Conservation (phyloP, 495 filamentous ascomycete species). For the Penicillium odoratum region DNA sequence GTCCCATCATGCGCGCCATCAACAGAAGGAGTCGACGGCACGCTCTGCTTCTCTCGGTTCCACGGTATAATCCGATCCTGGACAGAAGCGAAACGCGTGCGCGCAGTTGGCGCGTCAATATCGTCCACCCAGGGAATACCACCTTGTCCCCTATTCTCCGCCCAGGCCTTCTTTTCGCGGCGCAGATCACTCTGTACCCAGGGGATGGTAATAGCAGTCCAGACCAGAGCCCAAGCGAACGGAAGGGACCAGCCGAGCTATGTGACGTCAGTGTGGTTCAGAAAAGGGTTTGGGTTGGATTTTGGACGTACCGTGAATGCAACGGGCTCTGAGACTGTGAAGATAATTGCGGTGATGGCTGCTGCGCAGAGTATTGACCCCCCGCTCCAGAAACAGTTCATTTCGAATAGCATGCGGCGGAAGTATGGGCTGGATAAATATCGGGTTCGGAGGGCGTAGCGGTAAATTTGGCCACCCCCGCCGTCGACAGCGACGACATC, state of each 20-base stretch:
- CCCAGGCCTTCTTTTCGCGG: slow-evolving; percentile 64
- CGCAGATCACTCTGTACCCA: slow-evolving; percentile 66
- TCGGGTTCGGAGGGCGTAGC: slow-evolving; percentile 61
- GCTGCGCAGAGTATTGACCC: slow-evolving; percentile 56
- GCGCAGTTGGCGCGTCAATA: slow-evolving; percentile 36
- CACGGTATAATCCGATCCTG: slow-evolving; percentile 37
- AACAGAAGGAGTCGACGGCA: slow-evolving; percentile 24
- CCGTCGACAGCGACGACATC: slow-evolving; percentile 81
- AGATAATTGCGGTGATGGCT: slow-evolving; percentile 60
- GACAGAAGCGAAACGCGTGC: slow-evolving; percentile 44
- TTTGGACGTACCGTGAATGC: slow-evolving; percentile 66
- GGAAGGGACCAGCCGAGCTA: slow-evolving; percentile 67
- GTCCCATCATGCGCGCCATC: slow-evolving; percentile 6
- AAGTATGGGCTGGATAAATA: slow-evolving; percentile 73
- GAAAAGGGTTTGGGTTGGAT: background rate
- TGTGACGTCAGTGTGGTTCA: slow-evolving; percentile 16
- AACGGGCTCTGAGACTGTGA: slow-evolving; percentile 59
- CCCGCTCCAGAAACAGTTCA: slow-evolving; percentile 78
- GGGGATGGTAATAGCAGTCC: slow-evolving; percentile 64
- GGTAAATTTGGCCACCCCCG: slow-evolving; percentile 65
- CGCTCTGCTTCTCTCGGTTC: slow-evolving; percentile 34
- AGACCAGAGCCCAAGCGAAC: slow-evolving; percentile 65
- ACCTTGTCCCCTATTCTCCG: slow-evolving; percentile 37
- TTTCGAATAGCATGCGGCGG: slow-evolving; percentile 65
- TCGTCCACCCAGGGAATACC: slow-evolving; percentile 44